Percentiles rank a stretch among this genome's conserved stretches.
These are phyloP conservation scores for Eucalyptus shirleyi DNA, from an alignment of 345 rosid species.

Conservation along the genomic window DNA sequence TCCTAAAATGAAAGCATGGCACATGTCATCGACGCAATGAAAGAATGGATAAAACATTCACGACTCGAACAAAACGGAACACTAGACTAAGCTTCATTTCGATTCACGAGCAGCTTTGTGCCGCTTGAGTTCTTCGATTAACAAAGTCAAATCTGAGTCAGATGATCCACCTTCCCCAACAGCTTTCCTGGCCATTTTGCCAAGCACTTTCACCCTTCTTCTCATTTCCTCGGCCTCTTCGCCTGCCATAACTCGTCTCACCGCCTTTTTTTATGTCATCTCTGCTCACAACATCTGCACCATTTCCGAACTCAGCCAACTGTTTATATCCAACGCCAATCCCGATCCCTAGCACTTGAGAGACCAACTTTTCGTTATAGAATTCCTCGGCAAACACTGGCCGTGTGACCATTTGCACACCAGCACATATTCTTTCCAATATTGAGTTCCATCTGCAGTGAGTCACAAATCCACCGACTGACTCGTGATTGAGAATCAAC, in stretches of 20 bases:
- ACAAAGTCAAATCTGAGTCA: not conserved
- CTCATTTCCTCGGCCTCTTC: not conserved
- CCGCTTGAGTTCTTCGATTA: not conserved
- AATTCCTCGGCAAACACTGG: conserved; percentile 1
- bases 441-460: conserved; percentile 14
- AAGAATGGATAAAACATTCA: not conserved
- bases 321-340: not conserved
- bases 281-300: not conserved
- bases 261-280: not conserved
- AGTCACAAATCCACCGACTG: conserved; percentile 7
- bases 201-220: not conserved
- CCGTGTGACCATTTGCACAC: conserved; percentile 10
- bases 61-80: not conserved
- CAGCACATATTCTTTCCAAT: conserved; percentile 1
- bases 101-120: not conserved
- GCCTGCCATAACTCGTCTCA: not conserved
- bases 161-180: conserved; percentile 24
- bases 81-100: not conserved
- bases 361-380: not conserved
- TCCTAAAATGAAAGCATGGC: not conserved
- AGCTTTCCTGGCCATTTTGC: conserved; percentile 7
- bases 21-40: not conserved
- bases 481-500: conserved; percentile 6
- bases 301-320: not conserved
- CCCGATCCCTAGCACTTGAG: not conserved